Evolutionary conservation across 164 flowering plant species (phyloP), one percentile per base, ranked within the genome.

Genomic region (Aristolochia contorta): DNA sequence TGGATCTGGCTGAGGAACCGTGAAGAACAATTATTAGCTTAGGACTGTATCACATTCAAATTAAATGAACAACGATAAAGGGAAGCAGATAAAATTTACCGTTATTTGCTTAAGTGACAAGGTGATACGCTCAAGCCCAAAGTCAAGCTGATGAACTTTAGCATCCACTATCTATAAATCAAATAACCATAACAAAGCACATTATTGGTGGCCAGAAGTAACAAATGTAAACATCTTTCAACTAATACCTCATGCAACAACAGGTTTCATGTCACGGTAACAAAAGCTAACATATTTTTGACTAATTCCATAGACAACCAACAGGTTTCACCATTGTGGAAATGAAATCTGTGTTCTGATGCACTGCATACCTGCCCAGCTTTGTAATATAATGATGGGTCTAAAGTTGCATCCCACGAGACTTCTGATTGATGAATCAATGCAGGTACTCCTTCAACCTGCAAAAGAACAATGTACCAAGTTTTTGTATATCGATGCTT

Each of bases 361-460:
- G 15, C 27, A 22, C 27, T n/a, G 1, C 43, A 23, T 77, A 86
- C 99, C 99, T 93, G 94, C 60, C 95, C 99, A 71, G 90, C 75
- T 82, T 82, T 90, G 61, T 75, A 85, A 72, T 66, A 80, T 46
- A 88, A 68, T 61, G 80, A 70, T 59, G 96, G 87, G 60, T 90
- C 84, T 71, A 86, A 68, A 37, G 91, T 82, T 56, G 89, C 79
- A 81, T 90, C 97, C 99, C 99, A 93, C 25, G 96, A 90, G 16
- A 93, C 85, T 78, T 93, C 97, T 54, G 96, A 74, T 73, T 87
- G 89, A 78, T 87, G 98, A 72, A 93, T 82, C 51, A 93, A 71
- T 45, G 96, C 94, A 61, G 94, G 82, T 45, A 93, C 99, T 56
- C 89, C 99, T 75, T 90, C 99, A 68, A 90, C 82, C 99, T 93